Evolutionary conservation across 129 eudicot genomes (phyloP).

Genomic region (Lactuca saligna): DNA sequence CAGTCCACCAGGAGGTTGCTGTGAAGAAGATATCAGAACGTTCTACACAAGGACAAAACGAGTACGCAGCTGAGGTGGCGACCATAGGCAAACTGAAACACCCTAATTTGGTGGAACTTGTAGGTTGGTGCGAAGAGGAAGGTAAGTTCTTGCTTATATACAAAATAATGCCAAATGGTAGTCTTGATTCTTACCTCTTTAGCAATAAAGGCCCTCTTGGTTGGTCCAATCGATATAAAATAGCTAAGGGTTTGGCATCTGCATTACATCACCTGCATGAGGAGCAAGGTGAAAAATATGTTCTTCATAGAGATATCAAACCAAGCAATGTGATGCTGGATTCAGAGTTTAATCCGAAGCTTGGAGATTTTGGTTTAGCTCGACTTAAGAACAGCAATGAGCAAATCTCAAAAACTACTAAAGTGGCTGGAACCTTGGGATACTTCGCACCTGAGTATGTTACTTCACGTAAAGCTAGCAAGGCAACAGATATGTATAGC

Average conservation of each 20-base stretch:
- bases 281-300: constrained; percentile 39
- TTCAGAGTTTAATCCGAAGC: constrained; percentile 35
- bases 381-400: constrained; percentile 30
- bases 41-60: too few relatives aligned
- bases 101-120: too few relatives aligned
- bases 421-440: too few relatives aligned
- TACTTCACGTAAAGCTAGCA: constrained; percentile 25
- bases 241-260: constrained; percentile 28
- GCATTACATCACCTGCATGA: constrained; percentile 38
- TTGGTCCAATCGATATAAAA: constrained; percentile 32
- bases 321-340: constrained; percentile 46
- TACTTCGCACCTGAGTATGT: constrained; percentile 25
- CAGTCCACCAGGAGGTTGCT: too few relatives aligned
- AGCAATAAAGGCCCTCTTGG: constrained; percentile 14
- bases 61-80: too few relatives aligned
- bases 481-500: constrained; percentile 37
- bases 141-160: constrained; percentile 8
- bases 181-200: constrained; percentile 32
- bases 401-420: not conserved
- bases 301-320: constrained; percentile 47
- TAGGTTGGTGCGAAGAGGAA: too few relatives aligned
- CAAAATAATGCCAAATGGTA: constrained; percentile 38
- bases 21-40: too few relatives aligned
- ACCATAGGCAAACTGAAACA: too few relatives aligned
- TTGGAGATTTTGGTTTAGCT: constrained; percentile 46